A percentile compares a stretch with the other conserved stretches of the same genome.
phyloP scores from a whole-genome alignment of 2,329 filamentous ascomycete genomes.

The Calonectria crousiana region DNA sequence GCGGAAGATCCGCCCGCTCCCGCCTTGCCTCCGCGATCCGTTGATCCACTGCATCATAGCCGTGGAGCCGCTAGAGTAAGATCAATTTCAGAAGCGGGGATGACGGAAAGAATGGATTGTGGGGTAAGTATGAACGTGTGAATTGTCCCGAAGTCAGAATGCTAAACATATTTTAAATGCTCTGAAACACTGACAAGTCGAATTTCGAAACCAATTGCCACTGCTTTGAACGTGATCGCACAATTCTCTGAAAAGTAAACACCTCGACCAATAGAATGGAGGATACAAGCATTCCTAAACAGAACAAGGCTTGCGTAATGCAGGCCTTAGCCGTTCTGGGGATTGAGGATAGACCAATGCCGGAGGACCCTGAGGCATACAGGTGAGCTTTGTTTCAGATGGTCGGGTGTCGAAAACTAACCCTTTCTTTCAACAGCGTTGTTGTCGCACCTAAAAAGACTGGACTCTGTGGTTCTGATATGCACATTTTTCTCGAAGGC shows the following conservation, averaged over 20 bases:
- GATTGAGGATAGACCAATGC: constrained; percentile 1
- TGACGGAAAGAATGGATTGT: background rate
- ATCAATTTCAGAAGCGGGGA: background rate
- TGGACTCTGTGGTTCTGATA: constrained; percentile 2
- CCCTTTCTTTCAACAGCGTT: background rate
- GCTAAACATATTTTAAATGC: background rate
- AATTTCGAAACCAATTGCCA: background rate
- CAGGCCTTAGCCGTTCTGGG: background rate
- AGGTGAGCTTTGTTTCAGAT: background rate
- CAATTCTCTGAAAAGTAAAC: background rate
- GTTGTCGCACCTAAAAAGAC: constrained; percentile 5
- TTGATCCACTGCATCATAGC: background rate
- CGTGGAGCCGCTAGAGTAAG: background rate
- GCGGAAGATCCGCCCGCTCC: background rate
- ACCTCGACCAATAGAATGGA: background rate
- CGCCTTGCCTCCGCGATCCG: background rate
- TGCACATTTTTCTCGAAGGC: constrained; percentile 10
- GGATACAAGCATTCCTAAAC: background rate
- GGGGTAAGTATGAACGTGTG: background rate
- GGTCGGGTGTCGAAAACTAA: background rate
- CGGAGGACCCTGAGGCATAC: background rate
- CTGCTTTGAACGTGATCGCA: background rate
- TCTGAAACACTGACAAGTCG: background rate
- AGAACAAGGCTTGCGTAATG: constrained; percentile 8
- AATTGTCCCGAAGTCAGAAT: background rate